phyloP scores from a whole-genome alignment of 352 stramenopile species.

The Pythium chondricola region DNA sequence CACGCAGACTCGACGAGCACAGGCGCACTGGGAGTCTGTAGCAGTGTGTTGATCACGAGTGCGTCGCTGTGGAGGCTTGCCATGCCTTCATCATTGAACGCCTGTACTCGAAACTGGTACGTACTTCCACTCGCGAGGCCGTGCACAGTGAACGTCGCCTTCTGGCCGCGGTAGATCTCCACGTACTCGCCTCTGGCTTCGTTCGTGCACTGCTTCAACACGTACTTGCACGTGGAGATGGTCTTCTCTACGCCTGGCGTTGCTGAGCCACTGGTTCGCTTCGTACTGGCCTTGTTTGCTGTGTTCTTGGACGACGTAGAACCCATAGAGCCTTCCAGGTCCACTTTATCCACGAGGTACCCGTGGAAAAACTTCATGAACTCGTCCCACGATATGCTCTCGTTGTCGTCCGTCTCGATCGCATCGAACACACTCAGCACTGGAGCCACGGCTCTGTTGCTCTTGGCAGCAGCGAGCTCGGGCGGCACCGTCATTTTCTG shows the following conservation, averaged over 20 bases:
- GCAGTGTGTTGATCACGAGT: constrained; percentile 78
- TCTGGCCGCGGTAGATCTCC: constrained; percentile 75
- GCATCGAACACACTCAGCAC: constrained; percentile 81
- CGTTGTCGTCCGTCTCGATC: constrained; percentile 88
- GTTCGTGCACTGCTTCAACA: constrained; percentile 84
- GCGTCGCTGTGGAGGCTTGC: constrained; percentile 64
- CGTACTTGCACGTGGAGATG: constrained; percentile 44
- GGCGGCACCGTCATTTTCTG: constrained; percentile 40
- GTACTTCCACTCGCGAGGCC: constrained; percentile 72
- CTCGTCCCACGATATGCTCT: constrained; percentile 83
- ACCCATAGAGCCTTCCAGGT: constrained; percentile 14
- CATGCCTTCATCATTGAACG: constrained; percentile 69
- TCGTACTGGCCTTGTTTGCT: background rate
- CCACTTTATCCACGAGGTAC: constrained; percentile 31
- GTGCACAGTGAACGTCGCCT: constrained; percentile 65
- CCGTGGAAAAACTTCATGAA: constrained; percentile 75
- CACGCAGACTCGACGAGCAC: constrained; percentile 24
- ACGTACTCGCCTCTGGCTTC: constrained; percentile 78
- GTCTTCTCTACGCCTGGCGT: background rate
- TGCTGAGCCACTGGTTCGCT: background rate
- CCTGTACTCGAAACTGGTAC: constrained; percentile 88
- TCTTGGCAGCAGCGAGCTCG: background rate
- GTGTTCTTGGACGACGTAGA: background rate
- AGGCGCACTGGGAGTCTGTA: constrained; percentile 61
- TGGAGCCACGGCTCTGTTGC: background rate